A percentile compares a stretch with the other conserved stretches of the same genome.
Evolutionary conservation across 352 stramenopile genomes (phyloP).

Genomic region (Phytophthora agathidicida): DNA sequence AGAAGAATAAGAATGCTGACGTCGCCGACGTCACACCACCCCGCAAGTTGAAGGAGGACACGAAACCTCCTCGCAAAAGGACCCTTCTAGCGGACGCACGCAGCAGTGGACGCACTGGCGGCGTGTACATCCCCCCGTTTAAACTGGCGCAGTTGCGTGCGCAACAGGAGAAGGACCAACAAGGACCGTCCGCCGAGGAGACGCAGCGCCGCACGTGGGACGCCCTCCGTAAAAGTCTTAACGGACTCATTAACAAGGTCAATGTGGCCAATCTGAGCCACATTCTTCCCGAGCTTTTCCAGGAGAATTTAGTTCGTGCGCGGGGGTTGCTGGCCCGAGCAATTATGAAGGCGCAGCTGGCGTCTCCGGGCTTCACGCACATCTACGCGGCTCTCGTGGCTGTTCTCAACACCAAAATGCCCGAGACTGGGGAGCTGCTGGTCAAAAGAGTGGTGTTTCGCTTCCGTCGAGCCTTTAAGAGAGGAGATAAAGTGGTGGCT

Average conservation of each 20-base stretch:
- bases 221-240: constrained; percentile 96
- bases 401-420: constrained; percentile 99
- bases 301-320: constrained; percentile 97
- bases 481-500: constrained; percentile 95
- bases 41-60: constrained; percentile 11
- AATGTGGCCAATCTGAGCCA: constrained; percentile 95
- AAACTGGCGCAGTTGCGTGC: constrained; percentile 87
- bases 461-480: constrained; percentile 96
- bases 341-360: constrained; percentile 96
- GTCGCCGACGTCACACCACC: background rate
- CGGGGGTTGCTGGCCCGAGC: constrained; percentile 94
- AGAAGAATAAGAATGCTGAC: constrained; percentile 12
- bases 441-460: constrained; percentile 94
- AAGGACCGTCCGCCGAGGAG: constrained; percentile 55
- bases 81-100: constrained; percentile 40
- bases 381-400: constrained; percentile 97
- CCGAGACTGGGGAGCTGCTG: constrained; percentile 96
- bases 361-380: constrained; percentile 96
- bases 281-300: constrained; percentile 96
- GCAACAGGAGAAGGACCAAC: constrained; percentile 38
- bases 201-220: constrained; percentile 96
- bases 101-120: constrained; percentile 74
- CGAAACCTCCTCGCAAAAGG: constrained; percentile 27
- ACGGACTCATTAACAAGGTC: constrained; percentile 98
- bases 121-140: constrained; percentile 93